Evolutionary conservation across 1,284 basidiomycete genomes (phyloP).

Genomic region (Ceratobasidium sp.): DNA sequence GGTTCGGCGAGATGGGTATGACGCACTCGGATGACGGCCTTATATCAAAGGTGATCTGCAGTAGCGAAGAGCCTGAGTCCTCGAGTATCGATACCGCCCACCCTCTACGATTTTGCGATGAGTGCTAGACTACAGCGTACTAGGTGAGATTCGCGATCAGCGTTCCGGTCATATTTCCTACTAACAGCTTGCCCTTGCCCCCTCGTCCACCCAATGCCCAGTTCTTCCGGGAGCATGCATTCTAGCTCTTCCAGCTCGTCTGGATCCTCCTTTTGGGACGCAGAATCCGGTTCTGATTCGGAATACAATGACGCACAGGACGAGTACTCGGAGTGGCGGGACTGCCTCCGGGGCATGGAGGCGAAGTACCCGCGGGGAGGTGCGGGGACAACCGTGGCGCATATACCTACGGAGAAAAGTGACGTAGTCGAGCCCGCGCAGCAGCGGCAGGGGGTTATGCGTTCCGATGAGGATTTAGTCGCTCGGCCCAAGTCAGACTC

Average conservation of each 20-base stretch:
- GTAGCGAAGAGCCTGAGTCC: background rate
- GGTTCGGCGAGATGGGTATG: conserved; percentile 13
- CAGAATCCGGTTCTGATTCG: conserved; percentile 4
- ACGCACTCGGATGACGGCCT: conserved; percentile 9
- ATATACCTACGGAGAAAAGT: conserved; percentile 3
- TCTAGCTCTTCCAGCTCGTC: conserved; percentile 24
- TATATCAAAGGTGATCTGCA: conserved; percentile 16
- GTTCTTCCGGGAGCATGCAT: conserved; percentile 19
- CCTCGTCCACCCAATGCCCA: background rate
- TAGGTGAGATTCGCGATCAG: background rate
- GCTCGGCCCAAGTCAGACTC: background rate
- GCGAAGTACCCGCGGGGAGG: conserved; percentile 22
- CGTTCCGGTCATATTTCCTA: too few relatives aligned
- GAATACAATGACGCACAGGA: conserved; percentile 14
- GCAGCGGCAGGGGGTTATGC: conserved; percentile 31
- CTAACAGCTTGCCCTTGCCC: background rate
- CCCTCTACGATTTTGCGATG: background rate
- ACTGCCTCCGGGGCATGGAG: conserved; percentile 36
- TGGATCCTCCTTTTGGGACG: conserved; percentile 26
- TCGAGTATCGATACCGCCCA: background rate
- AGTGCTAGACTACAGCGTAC: background rate
- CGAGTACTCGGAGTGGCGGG: conserved; percentile 31
- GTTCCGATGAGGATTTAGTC: conserved; percentile 7
- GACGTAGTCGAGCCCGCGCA: conserved; percentile 13
- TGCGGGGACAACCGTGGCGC: conserved; percentile 26